phyloP scores from a whole-genome alignment of 805 yeast species.

The Teunomyces tritomae region DNA sequence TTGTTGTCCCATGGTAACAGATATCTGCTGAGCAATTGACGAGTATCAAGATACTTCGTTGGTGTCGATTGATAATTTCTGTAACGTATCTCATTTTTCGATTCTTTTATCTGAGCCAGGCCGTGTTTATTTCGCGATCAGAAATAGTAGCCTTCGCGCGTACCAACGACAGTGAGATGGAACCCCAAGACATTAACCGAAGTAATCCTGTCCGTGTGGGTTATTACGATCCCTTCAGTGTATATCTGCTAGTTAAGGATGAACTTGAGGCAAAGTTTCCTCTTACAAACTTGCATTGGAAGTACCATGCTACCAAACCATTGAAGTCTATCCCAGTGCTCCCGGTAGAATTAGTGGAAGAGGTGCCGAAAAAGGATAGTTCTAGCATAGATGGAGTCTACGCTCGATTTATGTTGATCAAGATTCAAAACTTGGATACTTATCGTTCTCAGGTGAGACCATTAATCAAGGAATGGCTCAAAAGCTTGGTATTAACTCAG shows the following conservation, averaged over 20 bases:
- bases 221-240: constrained; percentile 73
- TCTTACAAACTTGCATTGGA: constrained; percentile 72
- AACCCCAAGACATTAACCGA: constrained; percentile 8
- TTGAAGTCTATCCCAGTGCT: constrained; percentile 62
- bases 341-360: constrained; percentile 54
- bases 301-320: constrained; percentile 45
- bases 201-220: constrained; percentile 42
- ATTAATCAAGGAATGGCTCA: constrained; percentile 76
- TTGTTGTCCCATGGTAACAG: no score
- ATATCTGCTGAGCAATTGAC: no score
- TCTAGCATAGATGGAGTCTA: constrained; percentile 34
- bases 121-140: background rate
- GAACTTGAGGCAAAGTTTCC: constrained; percentile 49
- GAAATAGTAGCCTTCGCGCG: background rate
- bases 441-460: constrained; percentile 82
- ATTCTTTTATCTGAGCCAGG: background rate
- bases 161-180: constrained; percentile 1
- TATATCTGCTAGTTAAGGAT: constrained; percentile 44
- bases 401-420: constrained; percentile 66
- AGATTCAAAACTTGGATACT: constrained; percentile 63
- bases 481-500: constrained; percentile 33
- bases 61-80: no score
- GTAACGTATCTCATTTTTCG: background rate
- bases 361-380: constrained; percentile 41
- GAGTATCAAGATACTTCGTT: no score